These are phyloP conservation scores for Diplodia sapinea DNA, from an alignment of 2,329 filamentous ascomycete species.

Conservation along the genomic window DNA sequence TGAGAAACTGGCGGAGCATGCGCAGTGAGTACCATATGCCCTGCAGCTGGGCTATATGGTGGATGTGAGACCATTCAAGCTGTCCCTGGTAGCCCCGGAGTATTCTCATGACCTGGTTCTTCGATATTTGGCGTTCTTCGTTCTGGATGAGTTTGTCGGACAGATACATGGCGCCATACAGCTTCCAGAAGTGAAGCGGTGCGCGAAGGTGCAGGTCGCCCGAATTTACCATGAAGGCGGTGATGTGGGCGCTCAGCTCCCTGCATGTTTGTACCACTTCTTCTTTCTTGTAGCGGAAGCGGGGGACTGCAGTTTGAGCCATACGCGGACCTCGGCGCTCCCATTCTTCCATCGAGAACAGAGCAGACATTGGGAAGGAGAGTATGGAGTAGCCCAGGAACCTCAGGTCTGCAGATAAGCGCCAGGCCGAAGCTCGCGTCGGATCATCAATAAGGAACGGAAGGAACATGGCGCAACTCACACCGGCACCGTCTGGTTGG, in stretches of 20 bases:
- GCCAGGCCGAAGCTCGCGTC: slow-evolving; percentile 51
- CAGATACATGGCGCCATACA: slow-evolving; percentile 12
- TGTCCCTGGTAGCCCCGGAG: neutral
- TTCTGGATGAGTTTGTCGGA: slow-evolving; percentile 19
- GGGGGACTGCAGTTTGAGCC: neutral
- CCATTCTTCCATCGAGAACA: slow-evolving; percentile 19
- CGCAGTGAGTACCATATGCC: slow-evolving; percentile 30
- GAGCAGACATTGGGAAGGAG: slow-evolving; percentile 16
- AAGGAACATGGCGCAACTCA: slow-evolving; percentile 61
- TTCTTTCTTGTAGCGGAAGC: slow-evolving; percentile 10
- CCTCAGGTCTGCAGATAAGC: slow-evolving; percentile 46
- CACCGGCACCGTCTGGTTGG: neutral
- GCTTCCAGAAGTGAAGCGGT: slow-evolving; percentile 27
- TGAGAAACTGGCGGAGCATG: slow-evolving; percentile 28
- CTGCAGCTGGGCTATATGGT: slow-evolving; percentile 23
- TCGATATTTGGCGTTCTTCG: slow-evolving; percentile 18
- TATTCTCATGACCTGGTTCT: slow-evolving; percentile 4
- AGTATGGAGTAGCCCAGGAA: slow-evolving; percentile 49
- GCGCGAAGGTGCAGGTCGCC: neutral
- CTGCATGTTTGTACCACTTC: neutral
- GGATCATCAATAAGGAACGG: slow-evolving; percentile 64
- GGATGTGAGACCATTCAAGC: slow-evolving; percentile 20
- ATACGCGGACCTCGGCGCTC: slow-evolving; percentile 23
- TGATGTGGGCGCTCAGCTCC: slow-evolving; percentile 23
- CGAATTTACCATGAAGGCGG: slow-evolving; percentile 16